Evolutionary conservation across 345 rosid genomes (phyloP), one percentile per base, ranked within the genome.

Genomic region (Citrus australasica): DNA sequence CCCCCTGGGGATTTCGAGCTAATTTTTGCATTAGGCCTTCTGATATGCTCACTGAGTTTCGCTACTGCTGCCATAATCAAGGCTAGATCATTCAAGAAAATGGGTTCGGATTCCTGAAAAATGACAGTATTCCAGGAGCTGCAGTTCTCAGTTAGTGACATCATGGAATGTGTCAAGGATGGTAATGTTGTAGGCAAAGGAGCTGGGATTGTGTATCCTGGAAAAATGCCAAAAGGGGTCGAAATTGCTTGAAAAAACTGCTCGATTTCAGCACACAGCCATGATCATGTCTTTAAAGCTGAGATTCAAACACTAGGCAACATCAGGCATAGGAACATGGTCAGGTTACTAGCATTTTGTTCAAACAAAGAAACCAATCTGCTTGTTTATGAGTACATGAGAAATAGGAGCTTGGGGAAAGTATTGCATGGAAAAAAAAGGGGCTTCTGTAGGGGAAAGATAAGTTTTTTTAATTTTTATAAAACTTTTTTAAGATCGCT

Each of bases 281-380:
- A 88, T 21, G 93, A 92, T 27, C 90, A 85, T 67, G 93, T 92
- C 6, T 83, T 92, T 17, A 78, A 84, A 63, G 96, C 92, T 0
- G 92, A 90, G 74, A 84, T 90, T 37, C 90, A 89, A 76, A 92
- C 96, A 21, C 40, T 92, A 10, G 96, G 93, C 53, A 88, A 80
- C 82, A 92, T 92, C 33, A 76, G 92, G 77, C 95, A 92, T 81
- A 83, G 95, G 51, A 87, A 92, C 85, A 92, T 89, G 2, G 96
- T 90, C 56, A 90, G 91, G 73, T 75, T 92, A 76, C 48, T 92
- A 28, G 92, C 9, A 37, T 7, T 6, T 37, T 37, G 9, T 9
- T 37, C 9, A 2, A 92, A 86, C 82, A 87, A 86, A 78, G 89
- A 86, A 38, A 81, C 85, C 24, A 92, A 90, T 74, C 86, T 92